Evolutionary conservation across 1,139 yeast species (phyloP), one percentile per base, ranked within the genome.

Genomic region (Wickerhamiella infanticola): DNA sequence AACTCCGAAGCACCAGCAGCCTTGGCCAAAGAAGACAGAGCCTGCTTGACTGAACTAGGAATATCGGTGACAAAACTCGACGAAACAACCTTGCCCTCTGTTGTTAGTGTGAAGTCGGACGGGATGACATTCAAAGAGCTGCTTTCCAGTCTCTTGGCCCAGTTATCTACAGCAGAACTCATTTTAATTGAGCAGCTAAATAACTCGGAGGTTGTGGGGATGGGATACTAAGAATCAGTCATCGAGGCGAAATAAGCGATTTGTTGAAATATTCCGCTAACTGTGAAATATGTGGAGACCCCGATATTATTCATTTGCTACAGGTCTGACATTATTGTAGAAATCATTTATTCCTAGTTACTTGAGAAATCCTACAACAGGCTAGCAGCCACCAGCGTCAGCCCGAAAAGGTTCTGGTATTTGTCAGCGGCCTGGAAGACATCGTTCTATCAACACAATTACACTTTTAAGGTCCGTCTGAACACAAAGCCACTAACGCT

Each of bases 101-200:
- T 67, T 2, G 95, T 94, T 58, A 81, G 77, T 53, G 82, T 77
- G 62, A 74, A 88, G 62, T 88, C 97, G 54, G 81, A 82, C 11
- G 97, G 96, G 48, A 88, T 70, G 27, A 81, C 84, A 47, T 94
- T 83, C 48, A 86, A 69, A 3, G 96, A 85, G 43, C 94, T 88
- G 57, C 75, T 81, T 53, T 81, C 82, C 62, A 88, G 73, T 52
- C 75, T 70, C 45, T 71, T 64, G 42, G 75, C 67, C 95, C 95
- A 86, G 58, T 68, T 73, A 40, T 74, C 63, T 48, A 71, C 45
- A 3, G 26, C 25, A 7, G 31, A 26, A 39, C 37, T 40, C 25
- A 18, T 35, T 5, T 11, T 5, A 23, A 11, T 11, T 18, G 18
- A 18, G 18, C 18, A 18, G 18, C 18, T 18, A 18, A 18, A 18